Evolutionary conservation across 2,329 filamentous ascomycete species (phyloP).

Genomic region (Orbilia blumenaviensis): DNA sequence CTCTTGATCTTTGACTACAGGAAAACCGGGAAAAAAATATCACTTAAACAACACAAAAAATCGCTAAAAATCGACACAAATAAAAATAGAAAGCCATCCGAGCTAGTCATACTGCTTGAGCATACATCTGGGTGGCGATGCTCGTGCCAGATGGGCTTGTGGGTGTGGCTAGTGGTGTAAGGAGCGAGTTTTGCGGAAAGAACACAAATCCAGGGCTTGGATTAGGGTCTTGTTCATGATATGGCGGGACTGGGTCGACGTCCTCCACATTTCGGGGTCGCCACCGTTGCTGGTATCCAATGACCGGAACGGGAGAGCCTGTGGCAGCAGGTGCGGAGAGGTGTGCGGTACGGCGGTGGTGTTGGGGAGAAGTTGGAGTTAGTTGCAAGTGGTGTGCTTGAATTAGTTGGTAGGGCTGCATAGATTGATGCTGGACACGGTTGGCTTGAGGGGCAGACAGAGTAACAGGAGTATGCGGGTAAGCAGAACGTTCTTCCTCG

Average conservation of each 20-base stretch:
- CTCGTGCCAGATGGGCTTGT: constrained; percentile 30
- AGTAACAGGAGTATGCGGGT: constrained; percentile 21
- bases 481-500: constrained; percentile 27
- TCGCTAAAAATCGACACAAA: constrained; percentile 11
- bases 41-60: constrained; percentile 46
- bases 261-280: constrained; percentile 49
- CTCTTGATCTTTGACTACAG: constrained; percentile 13
- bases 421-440: constrained; percentile 26
- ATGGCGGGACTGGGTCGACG: constrained; percentile 47
- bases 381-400: constrained; percentile 49
- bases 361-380: constrained; percentile 46
- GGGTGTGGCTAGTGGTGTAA: constrained; percentile 40
- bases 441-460: not conserved
- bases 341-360: constrained; percentile 35
- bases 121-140: constrained; percentile 50
- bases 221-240: constrained; percentile 50
- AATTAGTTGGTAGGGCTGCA: constrained; percentile 35
- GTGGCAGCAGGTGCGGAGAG: constrained; percentile 34
- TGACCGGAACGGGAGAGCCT: not conserved
- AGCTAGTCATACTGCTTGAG: constrained; percentile 38
- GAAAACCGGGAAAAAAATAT: constrained; percentile 15
- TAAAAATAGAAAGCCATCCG: not conserved
- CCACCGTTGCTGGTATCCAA: constrained; percentile 49
- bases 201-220: constrained; percentile 52
- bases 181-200: constrained; percentile 42